These are phyloP conservation scores for Pleurotus tuoliensis DNA, from an alignment of 768 basidiomycete genomes.

Conservation along the genomic window DNA sequence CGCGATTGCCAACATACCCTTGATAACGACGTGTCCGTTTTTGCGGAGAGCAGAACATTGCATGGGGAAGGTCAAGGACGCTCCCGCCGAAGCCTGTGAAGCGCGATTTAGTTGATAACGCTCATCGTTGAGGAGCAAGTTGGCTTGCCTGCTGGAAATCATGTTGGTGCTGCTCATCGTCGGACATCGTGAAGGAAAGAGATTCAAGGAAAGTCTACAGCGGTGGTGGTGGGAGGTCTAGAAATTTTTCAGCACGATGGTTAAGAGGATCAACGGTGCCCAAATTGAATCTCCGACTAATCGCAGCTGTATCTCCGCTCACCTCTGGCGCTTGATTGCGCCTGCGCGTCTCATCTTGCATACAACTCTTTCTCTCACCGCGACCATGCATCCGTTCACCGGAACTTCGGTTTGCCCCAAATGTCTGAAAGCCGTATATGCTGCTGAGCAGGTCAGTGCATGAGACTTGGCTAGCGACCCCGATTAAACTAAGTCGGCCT, in stretches of 20 bases:
- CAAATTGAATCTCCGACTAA: slow-evolving; percentile 30
- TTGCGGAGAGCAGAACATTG: slow-evolving; percentile 96
- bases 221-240: background rate
- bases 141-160: slow-evolving; percentile 72
- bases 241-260: slow-evolving; percentile 12
- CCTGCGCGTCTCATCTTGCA: too few species aligned
- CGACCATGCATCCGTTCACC: slow-evolving; percentile 66
- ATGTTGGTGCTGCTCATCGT: slow-evolving; percentile 87
- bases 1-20: slow-evolving; percentile 41
- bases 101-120: slow-evolving; percentile 13
- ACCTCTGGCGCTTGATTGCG: background rate
- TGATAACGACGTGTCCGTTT: slow-evolving; percentile 94
- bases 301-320: background rate
- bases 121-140: background rate
- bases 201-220: slow-evolving; percentile 14
- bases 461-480: background rate
- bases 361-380: background rate
- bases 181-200: slow-evolving; percentile 61
- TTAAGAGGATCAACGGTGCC: slow-evolving; percentile 27
- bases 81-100: slow-evolving; percentile 62
- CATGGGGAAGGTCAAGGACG: slow-evolving; percentile 79
- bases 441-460: slow-evolving; percentile 74
- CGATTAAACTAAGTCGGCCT: too few species aligned
- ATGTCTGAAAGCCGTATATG: slow-evolving; percentile 77
- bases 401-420: slow-evolving; percentile 69